Evolutionary conservation across 2,329 filamentous ascomycete genomes (phyloP).

Genomic region (Claviceps sp.): DNA sequence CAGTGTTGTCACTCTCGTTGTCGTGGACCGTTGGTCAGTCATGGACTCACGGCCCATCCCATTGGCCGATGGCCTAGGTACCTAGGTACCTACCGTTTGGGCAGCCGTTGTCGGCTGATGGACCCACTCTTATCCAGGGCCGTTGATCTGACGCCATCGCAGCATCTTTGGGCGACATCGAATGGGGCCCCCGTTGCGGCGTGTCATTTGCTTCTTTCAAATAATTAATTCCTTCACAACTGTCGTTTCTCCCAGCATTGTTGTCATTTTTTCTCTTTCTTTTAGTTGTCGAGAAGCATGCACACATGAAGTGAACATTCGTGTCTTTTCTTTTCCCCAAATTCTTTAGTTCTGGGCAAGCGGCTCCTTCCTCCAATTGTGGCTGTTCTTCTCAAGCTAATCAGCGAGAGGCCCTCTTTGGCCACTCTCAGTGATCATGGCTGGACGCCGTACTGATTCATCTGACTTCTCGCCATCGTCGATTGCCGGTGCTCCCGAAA

Average conservation of each 20-base stretch:
- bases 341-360: too few species aligned
- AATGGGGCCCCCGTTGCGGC: neutral
- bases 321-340: neutral
- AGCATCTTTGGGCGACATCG: neutral
- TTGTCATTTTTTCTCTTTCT: neutral
- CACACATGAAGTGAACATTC: too few species aligned
- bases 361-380: too few species aligned
- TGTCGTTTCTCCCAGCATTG: neutral
- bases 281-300: neutral
- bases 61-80: too few species aligned
- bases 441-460: neutral
- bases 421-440: neutral
- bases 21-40: too few species aligned
- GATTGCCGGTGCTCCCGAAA: slow-evolving; percentile 8
- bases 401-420: neutral
- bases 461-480: slow-evolving; percentile 4
- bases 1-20: too few species aligned
- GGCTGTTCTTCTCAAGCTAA: neutral
- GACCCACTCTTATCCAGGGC: neutral
- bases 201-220: neutral
- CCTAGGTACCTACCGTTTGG: too few species aligned
- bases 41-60: too few species aligned
- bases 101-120: neutral
- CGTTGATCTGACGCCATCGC: slow-evolving; percentile 8
- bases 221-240: neutral